Conservation (phyloP, 1,139 yeast genomes). For the Citeromyces hawaiiensis region DNA sequence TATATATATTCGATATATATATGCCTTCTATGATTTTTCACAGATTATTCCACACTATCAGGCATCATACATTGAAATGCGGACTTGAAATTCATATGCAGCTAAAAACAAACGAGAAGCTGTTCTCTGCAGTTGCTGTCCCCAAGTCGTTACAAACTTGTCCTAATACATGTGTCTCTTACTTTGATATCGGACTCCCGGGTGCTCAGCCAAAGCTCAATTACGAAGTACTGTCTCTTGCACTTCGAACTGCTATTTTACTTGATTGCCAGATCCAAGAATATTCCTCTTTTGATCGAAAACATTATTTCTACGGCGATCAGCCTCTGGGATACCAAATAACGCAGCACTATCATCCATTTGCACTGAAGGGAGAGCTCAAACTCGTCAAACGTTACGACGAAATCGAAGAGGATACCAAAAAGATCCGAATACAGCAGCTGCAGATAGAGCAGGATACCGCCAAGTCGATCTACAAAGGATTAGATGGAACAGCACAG, state of each 20-base stretch:
- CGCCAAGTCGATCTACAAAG: slow-evolving; percentile 60
- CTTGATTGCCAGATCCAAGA: slow-evolving; percentile 45
- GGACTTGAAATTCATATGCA: slow-evolving; percentile 95
- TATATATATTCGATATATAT: background rate
- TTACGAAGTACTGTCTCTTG: slow-evolving; percentile 58
- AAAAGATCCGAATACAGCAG: slow-evolving; percentile 46
- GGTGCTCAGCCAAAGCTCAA: slow-evolving; percentile 87
- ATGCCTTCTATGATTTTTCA: background rate
- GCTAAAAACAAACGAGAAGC: slow-evolving; percentile 55
- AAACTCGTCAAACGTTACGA: slow-evolving; percentile 37
- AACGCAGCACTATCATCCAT: slow-evolving; percentile 78
- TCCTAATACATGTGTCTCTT: slow-evolving; percentile 67
- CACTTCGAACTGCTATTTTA: slow-evolving; percentile 64
- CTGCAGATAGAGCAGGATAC: slow-evolving; percentile 92
- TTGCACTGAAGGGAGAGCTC: slow-evolving; percentile 56
- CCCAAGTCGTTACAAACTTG: slow-evolving; percentile 26
- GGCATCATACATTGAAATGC: slow-evolving; percentile 41
- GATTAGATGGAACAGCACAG: slow-evolving; percentile 21
- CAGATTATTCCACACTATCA: background rate
- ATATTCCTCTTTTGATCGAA: slow-evolving; percentile 69
- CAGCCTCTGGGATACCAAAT: slow-evolving; percentile 95
- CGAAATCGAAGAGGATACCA: slow-evolving; percentile 27
- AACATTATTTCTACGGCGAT: slow-evolving; percentile 93
- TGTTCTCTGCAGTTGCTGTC: slow-evolving; percentile 50
- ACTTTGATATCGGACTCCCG: slow-evolving; percentile 77